phyloP scores from a whole-genome alignment of 768 basidiomycete genomes.

The Termitomyces sp. region DNA sequence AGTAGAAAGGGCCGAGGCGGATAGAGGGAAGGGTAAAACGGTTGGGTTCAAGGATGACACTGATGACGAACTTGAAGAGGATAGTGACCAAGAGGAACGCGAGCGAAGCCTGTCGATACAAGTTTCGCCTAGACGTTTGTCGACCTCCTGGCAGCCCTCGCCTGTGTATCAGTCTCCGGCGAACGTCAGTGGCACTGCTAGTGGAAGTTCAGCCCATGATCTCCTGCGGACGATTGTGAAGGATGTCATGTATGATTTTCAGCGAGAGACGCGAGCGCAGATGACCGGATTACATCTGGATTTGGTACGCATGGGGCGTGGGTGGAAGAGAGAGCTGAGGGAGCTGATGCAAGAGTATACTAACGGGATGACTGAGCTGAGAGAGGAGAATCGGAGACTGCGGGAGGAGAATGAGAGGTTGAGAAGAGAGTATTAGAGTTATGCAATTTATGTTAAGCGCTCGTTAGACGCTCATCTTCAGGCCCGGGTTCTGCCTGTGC shows the following conservation, averaged over 20 bases:
- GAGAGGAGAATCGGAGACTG: constrained; percentile 65
- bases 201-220: constrained; percentile 45
- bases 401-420: constrained; percentile 66
- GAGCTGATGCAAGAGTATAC: constrained; percentile 58
- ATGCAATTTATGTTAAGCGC: neutral
- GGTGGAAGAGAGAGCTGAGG: constrained; percentile 64
- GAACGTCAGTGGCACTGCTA: constrained; percentile 16
- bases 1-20: constrained; percentile 10
- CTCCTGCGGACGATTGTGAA: constrained; percentile 61
- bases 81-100: constrained; percentile 21
- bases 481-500: too few species aligned
- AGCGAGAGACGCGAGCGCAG: constrained; percentile 65
- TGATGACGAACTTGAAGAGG: constrained; percentile 16
- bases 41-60: constrained; percentile 8
- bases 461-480: neutral
- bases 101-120: constrained; percentile 47
- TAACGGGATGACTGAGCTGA: constrained; percentile 53
- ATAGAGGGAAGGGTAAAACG: constrained; percentile 12
- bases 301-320: constrained; percentile 64
- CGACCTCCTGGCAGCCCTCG: constrained; percentile 36
- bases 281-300: constrained; percentile 75
- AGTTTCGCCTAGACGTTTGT: constrained; percentile 50
- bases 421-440: constrained; percentile 28
- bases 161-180: constrained; percentile 31
- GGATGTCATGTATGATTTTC: constrained; percentile 73